Conservation (phyloP, 2,329 filamentous ascomycete species). For the Incumbomyces lentus region DNA sequence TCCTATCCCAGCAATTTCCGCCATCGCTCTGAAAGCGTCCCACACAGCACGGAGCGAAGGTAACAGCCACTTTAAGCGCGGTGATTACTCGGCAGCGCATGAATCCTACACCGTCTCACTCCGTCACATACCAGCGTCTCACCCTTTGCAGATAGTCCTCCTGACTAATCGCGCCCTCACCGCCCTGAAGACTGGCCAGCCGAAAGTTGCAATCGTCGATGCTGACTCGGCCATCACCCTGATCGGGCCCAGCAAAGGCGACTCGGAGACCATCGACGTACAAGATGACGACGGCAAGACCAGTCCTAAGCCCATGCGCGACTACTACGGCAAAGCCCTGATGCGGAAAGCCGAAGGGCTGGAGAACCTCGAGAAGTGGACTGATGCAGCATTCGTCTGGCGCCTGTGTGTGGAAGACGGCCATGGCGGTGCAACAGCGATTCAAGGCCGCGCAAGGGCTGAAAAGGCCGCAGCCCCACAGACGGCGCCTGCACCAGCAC, state of each 20-base stretch:
- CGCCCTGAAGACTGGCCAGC: constrained; percentile 80
- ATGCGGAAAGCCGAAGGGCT: constrained; percentile 92
- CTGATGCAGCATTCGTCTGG: constrained; percentile 73
- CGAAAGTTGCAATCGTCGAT: constrained; percentile 75
- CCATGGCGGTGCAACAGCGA: constrained; percentile 72
- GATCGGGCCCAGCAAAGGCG: constrained; percentile 69
- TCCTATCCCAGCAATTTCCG: constrained; percentile 53
- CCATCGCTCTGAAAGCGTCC: constrained; percentile 61
- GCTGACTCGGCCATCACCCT: constrained; percentile 69
- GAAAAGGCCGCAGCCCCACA: constrained; percentile 70
- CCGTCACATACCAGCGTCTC: constrained; percentile 59
- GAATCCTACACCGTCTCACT: constrained; percentile 71
- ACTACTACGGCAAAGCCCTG: constrained; percentile 86
- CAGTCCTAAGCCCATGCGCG: constrained; percentile 72
- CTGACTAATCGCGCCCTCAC: constrained; percentile 87
- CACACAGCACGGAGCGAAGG: constrained; percentile 70
- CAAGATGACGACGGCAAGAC: constrained; percentile 47
- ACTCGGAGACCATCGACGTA: constrained; percentile 68
- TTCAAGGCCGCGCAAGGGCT: constrained; percentile 77
- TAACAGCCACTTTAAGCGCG: constrained; percentile 83
- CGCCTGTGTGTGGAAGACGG: constrained; percentile 71
- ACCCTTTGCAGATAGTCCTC: constrained; percentile 79
- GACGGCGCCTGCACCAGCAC: constrained; percentile 26
- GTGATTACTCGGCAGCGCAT: constrained; percentile 82
- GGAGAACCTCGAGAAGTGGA: constrained; percentile 91